Evolutionary conservation across 352 stramenopile species (phyloP).

Genomic region (Phytopythium chamaehyphon): DNA sequence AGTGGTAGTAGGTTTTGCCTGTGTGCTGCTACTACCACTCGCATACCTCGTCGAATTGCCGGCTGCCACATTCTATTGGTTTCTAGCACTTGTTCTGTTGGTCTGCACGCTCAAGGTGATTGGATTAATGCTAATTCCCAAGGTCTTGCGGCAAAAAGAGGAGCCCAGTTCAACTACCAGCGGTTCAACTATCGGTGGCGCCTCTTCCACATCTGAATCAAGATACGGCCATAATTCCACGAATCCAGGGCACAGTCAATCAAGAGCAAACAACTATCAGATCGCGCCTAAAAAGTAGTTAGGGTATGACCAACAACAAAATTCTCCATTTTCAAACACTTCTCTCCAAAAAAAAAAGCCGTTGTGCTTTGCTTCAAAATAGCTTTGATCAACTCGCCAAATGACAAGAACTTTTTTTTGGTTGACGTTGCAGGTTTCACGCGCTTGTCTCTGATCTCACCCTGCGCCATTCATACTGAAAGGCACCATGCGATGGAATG

Average conservation of each 20-base stretch:
- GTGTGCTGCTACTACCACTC: constrained; percentile 40
- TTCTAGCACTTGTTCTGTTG: constrained; percentile 18
- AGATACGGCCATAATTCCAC: neutral
- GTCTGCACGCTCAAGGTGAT: constrained; percentile 34
- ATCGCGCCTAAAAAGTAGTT: neutral
- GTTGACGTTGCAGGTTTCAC: no score
- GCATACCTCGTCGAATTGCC: constrained; percentile 40
- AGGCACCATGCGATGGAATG: no score
- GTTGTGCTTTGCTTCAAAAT: no score
- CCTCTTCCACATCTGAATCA: neutral
- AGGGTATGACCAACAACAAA: neutral
- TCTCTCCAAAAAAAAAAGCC: no score
- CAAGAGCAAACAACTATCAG: neutral
- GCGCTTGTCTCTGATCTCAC: no score
- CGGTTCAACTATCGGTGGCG: neutral
- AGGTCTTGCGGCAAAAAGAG: constrained; percentile 31
- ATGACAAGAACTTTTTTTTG: no score
- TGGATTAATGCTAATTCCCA: constrained; percentile 37
- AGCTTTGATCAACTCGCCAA: no score
- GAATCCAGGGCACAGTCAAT: no score
- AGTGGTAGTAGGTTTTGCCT: constrained; percentile 37
- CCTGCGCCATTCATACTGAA: no score
- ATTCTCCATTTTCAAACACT: no score
- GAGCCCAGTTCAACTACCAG: neutral
- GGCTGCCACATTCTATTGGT: constrained; percentile 28